Evolutionary conservation across 2,329 filamentous ascomycete genomes (phyloP).

Genomic region (Neofusicoccum kwambonambiense): DNA sequence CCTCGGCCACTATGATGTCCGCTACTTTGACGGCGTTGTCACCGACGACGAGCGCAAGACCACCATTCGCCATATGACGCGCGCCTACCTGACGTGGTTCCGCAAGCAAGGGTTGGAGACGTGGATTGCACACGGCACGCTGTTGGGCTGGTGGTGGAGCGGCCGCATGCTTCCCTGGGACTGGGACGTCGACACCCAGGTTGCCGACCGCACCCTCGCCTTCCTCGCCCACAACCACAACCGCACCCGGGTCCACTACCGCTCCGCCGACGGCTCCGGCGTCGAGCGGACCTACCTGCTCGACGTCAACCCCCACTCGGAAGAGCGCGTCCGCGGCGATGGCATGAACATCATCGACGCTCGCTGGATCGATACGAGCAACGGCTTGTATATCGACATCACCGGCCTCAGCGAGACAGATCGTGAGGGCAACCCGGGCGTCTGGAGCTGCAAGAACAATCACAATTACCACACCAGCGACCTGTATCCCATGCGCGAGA

Average conservation of each 20-base stretch:
- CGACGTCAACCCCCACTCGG: conserved; percentile 72
- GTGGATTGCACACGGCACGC: conserved; percentile 82
- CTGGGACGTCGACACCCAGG: conserved; percentile 80
- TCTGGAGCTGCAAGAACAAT: conserved; percentile 78
- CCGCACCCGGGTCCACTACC: conserved; percentile 58
- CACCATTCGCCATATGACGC: conserved; percentile 67
- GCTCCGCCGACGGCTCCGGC: conserved; percentile 30
- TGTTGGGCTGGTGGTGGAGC: conserved; percentile 91
- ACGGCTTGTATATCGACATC: conserved; percentile 80
- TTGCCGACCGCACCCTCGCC: conserved; percentile 64
- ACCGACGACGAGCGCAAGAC: conserved; percentile 65
- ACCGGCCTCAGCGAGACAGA: conserved; percentile 72
- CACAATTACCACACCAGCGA: conserved; percentile 71
- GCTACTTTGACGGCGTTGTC: conserved; percentile 66
- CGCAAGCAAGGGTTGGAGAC: conserved; percentile 67
- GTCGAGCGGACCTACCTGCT: conserved; percentile 62
- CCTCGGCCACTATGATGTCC: conserved; percentile 70
- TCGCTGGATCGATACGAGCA: conserved; percentile 74
- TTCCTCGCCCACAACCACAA: conserved; percentile 68
- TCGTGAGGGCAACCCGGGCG: conserved; percentile 56
- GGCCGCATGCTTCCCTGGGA: conserved; percentile 77
- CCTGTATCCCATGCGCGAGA: conserved; percentile 72
- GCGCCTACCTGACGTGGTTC: conserved; percentile 70
- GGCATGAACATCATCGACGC: conserved; percentile 81
- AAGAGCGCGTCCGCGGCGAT: conserved; percentile 60